Conservation (phyloP, 2,329 filamentous ascomycete species). For the Colletotrichum sp. region DNA sequence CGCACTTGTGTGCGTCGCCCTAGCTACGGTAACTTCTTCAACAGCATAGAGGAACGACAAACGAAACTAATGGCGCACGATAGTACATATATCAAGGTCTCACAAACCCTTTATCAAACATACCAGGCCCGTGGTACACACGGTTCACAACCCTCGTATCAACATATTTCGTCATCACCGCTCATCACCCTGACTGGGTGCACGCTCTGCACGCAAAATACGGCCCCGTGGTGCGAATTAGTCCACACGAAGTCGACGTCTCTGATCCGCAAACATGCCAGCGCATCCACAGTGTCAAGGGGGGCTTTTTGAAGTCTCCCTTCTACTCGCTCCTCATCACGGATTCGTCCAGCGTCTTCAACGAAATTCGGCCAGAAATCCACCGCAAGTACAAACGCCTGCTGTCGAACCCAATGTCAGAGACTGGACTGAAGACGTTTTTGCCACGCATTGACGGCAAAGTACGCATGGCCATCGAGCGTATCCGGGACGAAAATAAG, state of each 20-base stretch:
- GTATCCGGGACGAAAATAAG: constrained; percentile 47
- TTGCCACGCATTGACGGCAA: constrained; percentile 40
- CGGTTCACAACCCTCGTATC: constrained; percentile 1
- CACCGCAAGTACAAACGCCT: constrained; percentile 43
- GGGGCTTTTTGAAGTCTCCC: neutral
- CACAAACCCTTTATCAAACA: neutral
- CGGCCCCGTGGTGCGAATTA: constrained; percentile 11
- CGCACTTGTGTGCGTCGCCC: neutral
- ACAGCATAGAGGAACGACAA: fast-evolving
- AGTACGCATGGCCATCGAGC: constrained; percentile 45
- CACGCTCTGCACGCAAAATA: constrained; percentile 8
- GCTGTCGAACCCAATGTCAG: constrained; percentile 45
- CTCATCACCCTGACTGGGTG: constrained; percentile 2
- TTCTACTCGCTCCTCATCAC: constrained; percentile 15
- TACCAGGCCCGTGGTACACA: constrained; percentile 15
- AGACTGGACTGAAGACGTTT: constrained; percentile 39
- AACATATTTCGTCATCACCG: neutral
- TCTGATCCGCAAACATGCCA: constrained; percentile 25
- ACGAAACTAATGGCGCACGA: neutral
- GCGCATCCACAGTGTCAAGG: constrained; percentile 31
- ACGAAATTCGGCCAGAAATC: neutral
- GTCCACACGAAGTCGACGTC: constrained; percentile 18
- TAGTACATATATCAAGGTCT: constrained; percentile 3
- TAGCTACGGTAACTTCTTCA: neutral
- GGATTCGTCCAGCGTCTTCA: constrained; percentile 14